These are phyloP conservation scores for Moelleriella libera DNA, from an alignment of 2,329 filamentous ascomycete genomes.

Conservation along the genomic window DNA sequence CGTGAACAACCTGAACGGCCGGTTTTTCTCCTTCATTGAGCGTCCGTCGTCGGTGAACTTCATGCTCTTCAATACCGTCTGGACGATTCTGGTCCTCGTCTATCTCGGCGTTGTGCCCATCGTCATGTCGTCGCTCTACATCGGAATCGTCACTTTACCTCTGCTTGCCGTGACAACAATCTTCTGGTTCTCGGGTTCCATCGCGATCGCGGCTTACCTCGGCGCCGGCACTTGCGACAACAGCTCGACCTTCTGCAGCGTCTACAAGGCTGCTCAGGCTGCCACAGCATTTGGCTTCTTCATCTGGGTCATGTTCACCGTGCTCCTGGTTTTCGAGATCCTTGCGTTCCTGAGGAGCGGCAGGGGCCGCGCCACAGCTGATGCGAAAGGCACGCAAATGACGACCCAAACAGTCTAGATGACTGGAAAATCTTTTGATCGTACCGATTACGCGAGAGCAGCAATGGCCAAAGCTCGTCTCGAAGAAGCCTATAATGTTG, in stretches of 20 bases:
- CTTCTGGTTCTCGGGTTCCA: slow-evolving; percentile 83
- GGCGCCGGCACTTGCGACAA: slow-evolving; percentile 34
- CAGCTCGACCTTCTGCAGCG: slow-evolving; percentile 36
- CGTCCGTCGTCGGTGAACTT: slow-evolving; percentile 53
- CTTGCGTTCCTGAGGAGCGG: slow-evolving; percentile 22
- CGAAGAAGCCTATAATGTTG: too few relatives aligned
- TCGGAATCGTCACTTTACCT: slow-evolving; percentile 50
- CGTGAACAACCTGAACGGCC: not conserved
- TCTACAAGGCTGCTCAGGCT: slow-evolving; percentile 39
- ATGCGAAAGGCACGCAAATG: slow-evolving; percentile 8
- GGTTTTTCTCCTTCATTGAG: slow-evolving; percentile 1
- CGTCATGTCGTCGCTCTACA: slow-evolving; percentile 44
- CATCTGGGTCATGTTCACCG: slow-evolving; percentile 39
- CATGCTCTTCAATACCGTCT: slow-evolving; percentile 65
- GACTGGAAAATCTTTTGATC: too few relatives aligned
- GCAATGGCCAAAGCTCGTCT: too few relatives aligned
- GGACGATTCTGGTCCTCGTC: slow-evolving; percentile 57
- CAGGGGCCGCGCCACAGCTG: slow-evolving; percentile 13
- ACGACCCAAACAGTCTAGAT: slow-evolving; percentile 2
- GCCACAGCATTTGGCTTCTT: slow-evolving; percentile 54
- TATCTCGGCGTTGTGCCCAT: slow-evolving; percentile 58
- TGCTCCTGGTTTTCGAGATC: slow-evolving; percentile 30
- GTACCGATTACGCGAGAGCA: too few relatives aligned
- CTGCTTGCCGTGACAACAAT: slow-evolving; percentile 62
- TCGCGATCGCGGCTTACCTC: slow-evolving; percentile 57